These are phyloP conservation scores for Purshia tridentata DNA, from an alignment of 306 rosid species.

Conservation along the genomic window DNA sequence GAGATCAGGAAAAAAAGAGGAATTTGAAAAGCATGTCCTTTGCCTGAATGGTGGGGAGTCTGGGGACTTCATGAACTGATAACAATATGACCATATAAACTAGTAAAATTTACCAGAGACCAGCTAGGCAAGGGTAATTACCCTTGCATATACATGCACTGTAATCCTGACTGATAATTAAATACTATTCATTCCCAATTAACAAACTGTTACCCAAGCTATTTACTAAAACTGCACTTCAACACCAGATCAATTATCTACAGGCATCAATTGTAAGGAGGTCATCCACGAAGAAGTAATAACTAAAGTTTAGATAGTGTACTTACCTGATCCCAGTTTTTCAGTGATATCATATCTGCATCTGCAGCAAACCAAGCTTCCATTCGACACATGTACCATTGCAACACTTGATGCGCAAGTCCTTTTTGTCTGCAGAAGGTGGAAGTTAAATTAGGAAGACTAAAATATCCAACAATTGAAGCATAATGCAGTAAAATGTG, in stretches of 20 bases:
- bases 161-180: too few species aligned
- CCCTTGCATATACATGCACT: not conserved
- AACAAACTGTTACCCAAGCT: not conserved
- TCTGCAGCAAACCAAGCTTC: slow-evolving; percentile 92
- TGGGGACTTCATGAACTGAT: not conserved
- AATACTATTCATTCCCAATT: not conserved
- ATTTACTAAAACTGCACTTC: not conserved
- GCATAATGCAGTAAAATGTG: not conserved
- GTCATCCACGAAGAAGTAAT: not conserved
- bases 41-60: not conserved
- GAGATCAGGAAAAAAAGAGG: not conserved
- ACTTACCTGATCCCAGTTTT: slow-evolving; percentile 86
- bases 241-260: not conserved
- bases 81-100: not conserved
- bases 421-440: slow-evolving; percentile 56
- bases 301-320: not conserved
- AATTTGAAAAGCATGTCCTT: not conserved
- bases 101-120: not conserved
- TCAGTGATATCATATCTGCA: slow-evolving; percentile 70
- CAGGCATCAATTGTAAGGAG: not conserved
- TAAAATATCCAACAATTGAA: not conserved
- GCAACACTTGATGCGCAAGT: slow-evolving; percentile 66
- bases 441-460: not conserved
- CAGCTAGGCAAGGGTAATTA: not conserved
- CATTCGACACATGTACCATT: slow-evolving; percentile 79